Evolutionary conservation across 345 rosid species (phyloP), one percentile per base, ranked within the genome.

Genomic region (Euclidium syriacum): DNA sequence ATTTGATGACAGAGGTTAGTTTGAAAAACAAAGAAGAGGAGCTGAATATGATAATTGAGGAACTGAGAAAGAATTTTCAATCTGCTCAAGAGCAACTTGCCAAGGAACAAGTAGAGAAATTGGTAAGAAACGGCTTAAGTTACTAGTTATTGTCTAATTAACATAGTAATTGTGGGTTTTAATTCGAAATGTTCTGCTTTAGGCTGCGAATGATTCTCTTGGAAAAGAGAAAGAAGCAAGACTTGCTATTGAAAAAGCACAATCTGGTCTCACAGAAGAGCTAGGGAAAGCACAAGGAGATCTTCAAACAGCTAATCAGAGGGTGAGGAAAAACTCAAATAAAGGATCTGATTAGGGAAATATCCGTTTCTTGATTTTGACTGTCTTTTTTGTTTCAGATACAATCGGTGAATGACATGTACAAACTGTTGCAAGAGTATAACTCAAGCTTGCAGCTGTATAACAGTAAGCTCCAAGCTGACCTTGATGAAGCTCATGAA

Each of bases 401-500:
- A 76, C 68, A 78, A n/a, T 87, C 99, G 4, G 72, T 87, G 6
- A 90, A 81, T 78, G 99, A 94, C 68, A 94, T 94, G 97, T 94
- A 94, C 85, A 87, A 85, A 81, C 82, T 87, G 44, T 62, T 94
- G 48, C 99, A 87, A 69, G 99, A 94, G 72, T 94, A 90, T 72
- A 94, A 94, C 67, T 79, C 95, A 52, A 89, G 99, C 80, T 77
- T 94, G 77, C 99, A 94, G 77, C 82, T 81, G 41, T 94, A 94
- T 62, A 94, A 94, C 54, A 80, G 83, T 75, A 94, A 90, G 62
- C 97, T 94, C 46, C 99, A 94, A 80, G 78, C 80, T n/a, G 99
- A 94, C 68, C 85, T 94, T 62, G 92, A 84, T 49, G 62, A 83
- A 64, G 86, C 97, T 50, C 91, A 81, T 1, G 99, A 87, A 70